Evolutionary conservation across 1,284 basidiomycete species (phyloP).

Genomic region (Hymenochaete sp.): DNA sequence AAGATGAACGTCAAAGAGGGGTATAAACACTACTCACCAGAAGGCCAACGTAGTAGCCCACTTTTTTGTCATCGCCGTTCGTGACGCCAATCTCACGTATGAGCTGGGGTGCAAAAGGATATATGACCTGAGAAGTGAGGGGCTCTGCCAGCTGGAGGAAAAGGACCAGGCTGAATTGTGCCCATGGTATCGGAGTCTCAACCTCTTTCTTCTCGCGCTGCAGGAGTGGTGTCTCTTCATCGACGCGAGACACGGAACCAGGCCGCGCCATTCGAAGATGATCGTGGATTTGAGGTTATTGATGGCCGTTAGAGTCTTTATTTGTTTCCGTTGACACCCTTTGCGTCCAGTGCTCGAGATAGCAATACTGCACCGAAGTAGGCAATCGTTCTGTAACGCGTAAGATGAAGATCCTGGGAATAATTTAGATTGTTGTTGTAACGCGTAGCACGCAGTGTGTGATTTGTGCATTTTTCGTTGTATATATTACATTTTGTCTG

Average conservation of each 20-base stretch:
- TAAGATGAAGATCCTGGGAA: no score
- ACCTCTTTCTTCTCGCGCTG: slow-evolving; percentile 23
- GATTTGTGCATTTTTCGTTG: no score
- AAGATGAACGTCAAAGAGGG: background rate
- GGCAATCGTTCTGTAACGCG: no score
- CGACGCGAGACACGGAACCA: background rate
- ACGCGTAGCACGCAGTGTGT: no score
- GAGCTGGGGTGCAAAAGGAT: slow-evolving; percentile 18
- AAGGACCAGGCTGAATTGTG: slow-evolving; percentile 56
- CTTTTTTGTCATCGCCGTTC: slow-evolving; percentile 22
- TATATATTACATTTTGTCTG: no score
- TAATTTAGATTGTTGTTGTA: no score
- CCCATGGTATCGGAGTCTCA: slow-evolving; percentile 57
- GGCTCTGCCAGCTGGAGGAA: slow-evolving; percentile 60
- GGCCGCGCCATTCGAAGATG: no score
- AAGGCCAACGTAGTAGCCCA: slow-evolving; percentile 30
- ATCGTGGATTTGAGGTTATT: no score
- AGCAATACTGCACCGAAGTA: no score
- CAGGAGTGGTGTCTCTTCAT: slow-evolving; percentile 10
- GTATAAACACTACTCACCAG: slow-evolving; percentile 26
- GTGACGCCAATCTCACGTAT: slow-evolving; percentile 23
- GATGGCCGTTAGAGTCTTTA: no score
- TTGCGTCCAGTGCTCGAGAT: no score
- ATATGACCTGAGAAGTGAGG: slow-evolving; percentile 30
- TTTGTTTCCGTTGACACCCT: no score